Conservation (phyloP, 2,329 filamentous ascomycete genomes). For the Trichophyton rubrum region DNA sequence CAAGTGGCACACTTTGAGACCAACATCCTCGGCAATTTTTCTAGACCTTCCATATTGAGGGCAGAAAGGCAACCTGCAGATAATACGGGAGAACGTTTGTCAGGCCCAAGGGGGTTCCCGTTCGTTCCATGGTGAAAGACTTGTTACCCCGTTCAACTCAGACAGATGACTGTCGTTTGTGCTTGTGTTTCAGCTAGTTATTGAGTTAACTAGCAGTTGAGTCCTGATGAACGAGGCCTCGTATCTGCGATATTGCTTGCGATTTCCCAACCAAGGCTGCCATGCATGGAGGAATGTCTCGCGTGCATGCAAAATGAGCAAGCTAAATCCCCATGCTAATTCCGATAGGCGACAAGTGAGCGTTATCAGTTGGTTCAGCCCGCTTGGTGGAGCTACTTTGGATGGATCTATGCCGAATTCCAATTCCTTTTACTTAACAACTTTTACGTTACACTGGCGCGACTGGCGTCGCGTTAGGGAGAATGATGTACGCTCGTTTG, state of each 20-base stretch:
- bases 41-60: neutral
- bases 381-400: neutral
- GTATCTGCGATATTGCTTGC: neutral
- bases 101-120: neutral
- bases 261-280: neutral
- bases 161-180: neutral
- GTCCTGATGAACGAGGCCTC: neutral
- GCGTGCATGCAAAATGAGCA: neutral
- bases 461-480: neutral
- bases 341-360: neutral
- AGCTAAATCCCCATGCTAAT: neutral
- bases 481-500: neutral
- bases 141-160: too few species aligned
- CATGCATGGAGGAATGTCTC: neutral
- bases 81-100: neutral
- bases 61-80: neutral
- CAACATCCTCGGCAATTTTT: neutral
- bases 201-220: neutral
- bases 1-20: neutral
- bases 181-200: neutral
- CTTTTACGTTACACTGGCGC: constrained; percentile 3
- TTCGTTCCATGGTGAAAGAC: neutral
- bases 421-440: neutral
- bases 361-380: neutral
- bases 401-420: neutral